Conservation (phyloP, 2,329 filamentous ascomycete species). For the Annulohypoxylon truncatum region DNA sequence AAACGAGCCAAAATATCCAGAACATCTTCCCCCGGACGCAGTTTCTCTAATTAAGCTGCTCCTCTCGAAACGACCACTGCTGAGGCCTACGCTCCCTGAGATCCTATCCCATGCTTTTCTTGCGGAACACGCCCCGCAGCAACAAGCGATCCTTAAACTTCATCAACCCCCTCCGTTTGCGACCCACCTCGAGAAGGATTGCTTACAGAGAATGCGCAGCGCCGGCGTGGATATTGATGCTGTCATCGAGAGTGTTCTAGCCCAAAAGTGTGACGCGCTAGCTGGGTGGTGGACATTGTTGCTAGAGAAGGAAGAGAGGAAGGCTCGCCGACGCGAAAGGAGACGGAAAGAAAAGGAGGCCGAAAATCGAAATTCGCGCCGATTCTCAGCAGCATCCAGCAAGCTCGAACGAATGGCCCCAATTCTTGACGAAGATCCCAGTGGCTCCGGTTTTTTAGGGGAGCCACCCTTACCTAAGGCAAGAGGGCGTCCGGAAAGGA, state of each 20-base stretch:
- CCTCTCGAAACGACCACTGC: slow-evolving; percentile 89
- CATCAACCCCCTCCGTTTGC: slow-evolving; percentile 85
- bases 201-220: slow-evolving; percentile 89
- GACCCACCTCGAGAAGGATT: slow-evolving; percentile 88
- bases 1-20: slow-evolving; percentile 87
- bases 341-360: slow-evolving; percentile 87
- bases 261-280: slow-evolving; percentile 88
- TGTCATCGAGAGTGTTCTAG: slow-evolving; percentile 92
- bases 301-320: slow-evolving; percentile 93
- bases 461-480: slow-evolving; percentile 69
- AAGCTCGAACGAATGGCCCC: slow-evolving; percentile 84
- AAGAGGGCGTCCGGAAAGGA: slow-evolving; percentile 81
- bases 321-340: slow-evolving; percentile 80
- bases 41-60: slow-evolving; percentile 80
- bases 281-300: slow-evolving; percentile 97
- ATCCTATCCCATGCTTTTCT: slow-evolving; percentile 91
- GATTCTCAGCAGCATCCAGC: slow-evolving; percentile 90
- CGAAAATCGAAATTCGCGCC: slow-evolving; percentile 81
- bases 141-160: slow-evolving; percentile 88
- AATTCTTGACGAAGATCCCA: slow-evolving; percentile 78
- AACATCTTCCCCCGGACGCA: slow-evolving; percentile 81
- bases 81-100: slow-evolving; percentile 84
- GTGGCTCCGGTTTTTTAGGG: slow-evolving; percentile 59
- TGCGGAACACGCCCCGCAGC: slow-evolving; percentile 84
- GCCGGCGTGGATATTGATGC: slow-evolving; percentile 94